Evolutionary conservation across 352 stramenopile species (phyloP).

Genomic region (Phytophthora brassicae): DNA sequence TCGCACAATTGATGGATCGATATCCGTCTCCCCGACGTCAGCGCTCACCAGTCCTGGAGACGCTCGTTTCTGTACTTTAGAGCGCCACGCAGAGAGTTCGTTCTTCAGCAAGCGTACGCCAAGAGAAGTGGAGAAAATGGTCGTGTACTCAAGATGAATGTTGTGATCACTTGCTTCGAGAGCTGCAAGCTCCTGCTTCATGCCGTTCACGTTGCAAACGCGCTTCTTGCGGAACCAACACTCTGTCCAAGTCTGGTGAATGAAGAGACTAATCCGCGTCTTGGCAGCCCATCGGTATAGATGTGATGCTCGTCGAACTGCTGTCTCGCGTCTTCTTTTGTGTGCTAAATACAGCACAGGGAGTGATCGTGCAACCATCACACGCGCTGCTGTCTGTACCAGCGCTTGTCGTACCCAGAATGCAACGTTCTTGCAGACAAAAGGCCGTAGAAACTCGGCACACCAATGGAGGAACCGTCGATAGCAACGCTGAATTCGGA

Average conservation of each 20-base stretch:
- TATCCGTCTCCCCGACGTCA: not conserved
- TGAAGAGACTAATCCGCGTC: slow-evolving; percentile 46
- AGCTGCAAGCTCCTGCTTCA: slow-evolving; percentile 26
- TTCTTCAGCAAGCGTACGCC: slow-evolving; percentile 40
- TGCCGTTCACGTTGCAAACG: slow-evolving; percentile 25
- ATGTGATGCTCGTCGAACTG: slow-evolving; percentile 17
- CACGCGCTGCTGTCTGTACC: slow-evolving; percentile 2
- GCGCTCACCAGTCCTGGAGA: not conserved
- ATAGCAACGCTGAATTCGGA: slow-evolving; percentile 36
- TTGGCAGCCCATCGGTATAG: slow-evolving; percentile 43
- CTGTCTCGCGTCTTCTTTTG: slow-evolving; percentile 10
- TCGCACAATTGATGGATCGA: slow-evolving; percentile 15
- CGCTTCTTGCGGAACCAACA: slow-evolving; percentile 40
- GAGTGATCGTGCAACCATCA: slow-evolving; percentile 19
- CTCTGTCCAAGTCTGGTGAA: slow-evolving; percentile 40
- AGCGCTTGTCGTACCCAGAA: slow-evolving; percentile 10
- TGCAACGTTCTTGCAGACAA: slow-evolving; percentile 17
- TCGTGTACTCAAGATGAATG: slow-evolving; percentile 27
- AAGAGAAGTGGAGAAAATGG: slow-evolving; percentile 36
- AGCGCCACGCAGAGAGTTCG: slow-evolving; percentile 36
- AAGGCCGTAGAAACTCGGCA: slow-evolving; percentile 13
- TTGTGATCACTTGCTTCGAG: slow-evolving; percentile 31
- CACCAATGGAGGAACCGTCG: slow-evolving; percentile 28
- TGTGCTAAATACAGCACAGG: slow-evolving; percentile 16
- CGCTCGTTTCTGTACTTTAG: slow-evolving; percentile 3